Evolutionary conservation across 305 asterid genomes (phyloP).

Genomic region (Fraxinus xanthoxyloides): DNA sequence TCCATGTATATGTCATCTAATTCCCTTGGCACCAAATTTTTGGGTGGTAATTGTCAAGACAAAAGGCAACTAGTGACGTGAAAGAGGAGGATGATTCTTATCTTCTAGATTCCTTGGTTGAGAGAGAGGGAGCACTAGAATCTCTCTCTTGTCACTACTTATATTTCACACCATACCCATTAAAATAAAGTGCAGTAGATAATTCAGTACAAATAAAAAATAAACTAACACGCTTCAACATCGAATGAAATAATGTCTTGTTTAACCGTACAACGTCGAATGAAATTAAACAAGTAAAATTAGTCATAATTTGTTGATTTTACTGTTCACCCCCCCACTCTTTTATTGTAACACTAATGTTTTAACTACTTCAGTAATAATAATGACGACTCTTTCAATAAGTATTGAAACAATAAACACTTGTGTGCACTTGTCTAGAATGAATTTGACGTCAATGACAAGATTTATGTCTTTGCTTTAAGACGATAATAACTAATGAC

Average conservation of each 20-base stretch:
- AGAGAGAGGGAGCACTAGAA: neutral
- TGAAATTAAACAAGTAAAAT: neutral
- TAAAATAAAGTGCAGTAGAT: neutral
- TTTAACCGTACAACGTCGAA: too few relatives aligned
- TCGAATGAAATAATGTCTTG: neutral
- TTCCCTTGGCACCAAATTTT: slow-evolving; percentile 33
- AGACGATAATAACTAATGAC: too few relatives aligned
- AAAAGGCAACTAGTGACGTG: neutral
- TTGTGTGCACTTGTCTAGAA: too few relatives aligned
- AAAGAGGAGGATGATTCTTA: neutral
- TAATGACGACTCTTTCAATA: too few relatives aligned
- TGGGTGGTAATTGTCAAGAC: slow-evolving; percentile 9
- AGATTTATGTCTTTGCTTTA: too few relatives aligned
- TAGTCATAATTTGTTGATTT: too few relatives aligned
- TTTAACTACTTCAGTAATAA: too few relatives aligned
- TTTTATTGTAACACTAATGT: neutral
- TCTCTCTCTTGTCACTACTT: neutral
- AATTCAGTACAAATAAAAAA: neutral
- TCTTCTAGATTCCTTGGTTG: neutral
- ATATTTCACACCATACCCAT: neutral
- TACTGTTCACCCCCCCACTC: too few relatives aligned
- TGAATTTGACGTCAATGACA: too few relatives aligned
- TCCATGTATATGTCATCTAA: slow-evolving; percentile 39
- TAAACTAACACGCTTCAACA: too few relatives aligned
- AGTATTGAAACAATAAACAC: too few relatives aligned